Percentiles rank a stretch among this genome's conserved stretches.
These are phyloP conservation scores for Calonectria honghensis DNA, from an alignment of 2,329 filamentous ascomycete species.

Conservation along the genomic window DNA sequence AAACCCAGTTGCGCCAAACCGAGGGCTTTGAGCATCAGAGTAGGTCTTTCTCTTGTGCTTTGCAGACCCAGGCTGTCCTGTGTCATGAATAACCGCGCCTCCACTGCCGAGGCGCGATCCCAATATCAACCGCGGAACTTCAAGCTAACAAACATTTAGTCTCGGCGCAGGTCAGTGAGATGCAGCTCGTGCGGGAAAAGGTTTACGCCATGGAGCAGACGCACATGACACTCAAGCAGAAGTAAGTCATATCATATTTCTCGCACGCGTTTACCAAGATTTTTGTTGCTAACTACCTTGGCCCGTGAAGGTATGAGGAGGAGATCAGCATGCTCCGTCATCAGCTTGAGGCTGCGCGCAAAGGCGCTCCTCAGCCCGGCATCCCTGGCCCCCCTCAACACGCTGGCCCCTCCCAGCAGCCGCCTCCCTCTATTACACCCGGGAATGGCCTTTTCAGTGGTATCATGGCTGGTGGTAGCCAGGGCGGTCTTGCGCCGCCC, in stretches of 20 bases:
- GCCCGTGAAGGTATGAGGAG: constrained; percentile 86
- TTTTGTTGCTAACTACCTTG: constrained; percentile 30
- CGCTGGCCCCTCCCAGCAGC: constrained; percentile 86
- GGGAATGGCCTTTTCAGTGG: constrained; percentile 95
- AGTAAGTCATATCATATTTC: constrained; percentile 75
- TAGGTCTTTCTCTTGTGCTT: constrained; percentile 72
- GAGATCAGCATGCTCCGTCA: constrained; percentile 90
- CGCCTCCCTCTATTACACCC: constrained; percentile 91
- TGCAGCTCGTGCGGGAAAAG: constrained; percentile 94
- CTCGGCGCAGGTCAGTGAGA: constrained; percentile 92
- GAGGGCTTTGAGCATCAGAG: constrained; percentile 95
- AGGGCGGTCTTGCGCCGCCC: constrained; percentile 89
- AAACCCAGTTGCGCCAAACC: constrained; percentile 85
- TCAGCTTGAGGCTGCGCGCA: constrained; percentile 87
- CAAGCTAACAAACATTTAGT: constrained; percentile 72
- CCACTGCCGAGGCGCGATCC: neutral
- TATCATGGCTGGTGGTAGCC: constrained; percentile 93
- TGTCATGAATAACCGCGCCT: neutral
- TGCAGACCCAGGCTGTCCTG: neutral
- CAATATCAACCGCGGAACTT: constrained; percentile 24
- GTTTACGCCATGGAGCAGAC: constrained; percentile 94
- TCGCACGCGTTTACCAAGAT: neutral
- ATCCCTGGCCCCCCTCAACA: constrained; percentile 84
- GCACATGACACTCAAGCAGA: constrained; percentile 91
- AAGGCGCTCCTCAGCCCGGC: constrained; percentile 72